Evolutionary conservation across 1,284 basidiomycete genomes (phyloP).

Genomic region (Ganoderma resinaceum): DNA sequence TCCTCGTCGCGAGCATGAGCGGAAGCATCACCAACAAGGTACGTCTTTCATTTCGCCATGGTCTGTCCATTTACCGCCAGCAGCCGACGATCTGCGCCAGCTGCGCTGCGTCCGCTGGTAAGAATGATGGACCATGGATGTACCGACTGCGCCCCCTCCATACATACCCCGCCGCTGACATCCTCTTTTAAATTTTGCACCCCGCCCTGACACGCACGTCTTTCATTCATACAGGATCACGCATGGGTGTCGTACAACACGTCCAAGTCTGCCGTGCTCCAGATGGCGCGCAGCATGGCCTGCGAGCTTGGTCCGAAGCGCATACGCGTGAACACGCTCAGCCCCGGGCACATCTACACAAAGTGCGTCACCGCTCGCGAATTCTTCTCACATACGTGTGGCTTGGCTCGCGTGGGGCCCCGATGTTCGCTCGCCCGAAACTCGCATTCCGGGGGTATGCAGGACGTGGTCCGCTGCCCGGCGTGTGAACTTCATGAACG

Average conservation of each 20-base stretch:
- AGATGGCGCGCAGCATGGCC: conserved; percentile 86
- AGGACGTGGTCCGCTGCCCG: neutral
- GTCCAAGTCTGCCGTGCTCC: conserved; percentile 83
- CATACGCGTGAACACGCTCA: conserved; percentile 81
- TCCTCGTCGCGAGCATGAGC: conserved; percentile 88
- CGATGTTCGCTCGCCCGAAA: conserved; percentile 1
- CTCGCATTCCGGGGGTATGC: neutral
- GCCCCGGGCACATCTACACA: conserved; percentile 80
- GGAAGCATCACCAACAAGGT: conserved; percentile 86
- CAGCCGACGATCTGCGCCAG: neutral
- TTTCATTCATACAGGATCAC: conserved; percentile 53
- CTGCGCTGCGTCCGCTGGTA: neutral
- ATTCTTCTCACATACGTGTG: conserved; percentile 4
- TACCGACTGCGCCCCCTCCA: conserved; percentile 3
- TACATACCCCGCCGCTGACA: conserved; percentile 4
- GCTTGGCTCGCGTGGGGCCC: conserved; percentile 1
- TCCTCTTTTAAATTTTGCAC: neutral
- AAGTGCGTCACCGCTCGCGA: conserved; percentile 50
- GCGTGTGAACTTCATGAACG: neutral
- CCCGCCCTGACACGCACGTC: neutral
- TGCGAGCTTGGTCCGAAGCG: conserved; percentile 77
- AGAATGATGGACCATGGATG: neutral
- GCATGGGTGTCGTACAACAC: conserved; percentile 85
- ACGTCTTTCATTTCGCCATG: conserved; percentile 27
- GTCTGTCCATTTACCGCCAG: neutral